Evolutionary conservation across 192 early-diverging fungal species (phyloP), one percentile per base, ranked within the genome.

Genomic region (Phlyctochytrium arcticum): DNA sequence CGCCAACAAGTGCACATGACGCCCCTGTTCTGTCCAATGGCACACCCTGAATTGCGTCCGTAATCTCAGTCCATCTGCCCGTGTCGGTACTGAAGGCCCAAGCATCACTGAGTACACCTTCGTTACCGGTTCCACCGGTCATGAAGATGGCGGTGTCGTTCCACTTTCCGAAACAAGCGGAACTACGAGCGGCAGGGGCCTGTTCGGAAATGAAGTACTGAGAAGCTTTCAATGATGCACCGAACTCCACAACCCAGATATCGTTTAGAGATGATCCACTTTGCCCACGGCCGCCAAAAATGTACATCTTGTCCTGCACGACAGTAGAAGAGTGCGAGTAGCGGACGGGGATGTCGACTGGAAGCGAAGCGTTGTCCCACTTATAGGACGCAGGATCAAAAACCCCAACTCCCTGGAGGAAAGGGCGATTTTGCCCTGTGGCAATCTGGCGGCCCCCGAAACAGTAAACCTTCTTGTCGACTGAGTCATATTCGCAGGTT

Each of bases 61-160:
- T 42, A n/a, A 69, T 56, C 29, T 69, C 59, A 3, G 21, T 39
- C 67, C 67, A 69, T 0, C 42, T 12, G 17, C n/a, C 5, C 10
- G 6, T 17, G 0, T 36, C 39, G 23, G 49, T 55, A 46, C 32
- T 23, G 54, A 44, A 69, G 6, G 61, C 39, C 67, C 67, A 69
- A 5, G 67, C 67, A 24, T 69, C 67, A 6, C 15, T 27, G 0
- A 69, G 17, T 10, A 24, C 4, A 0, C 26, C 34, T 17, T 36
- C 35, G 23, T 15, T 26, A 0, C 19, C 34, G 21, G 19, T 42
- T 0, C 67, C 67, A 17, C 67, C 67, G 23, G 61, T 21, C 17
- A 69, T 35, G 15, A 69, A 6, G 59, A 69, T 61, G 21, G 67
- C 21, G 1, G 67, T 62, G 32, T 36, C 51, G 59, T 62, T 69